These are phyloP conservation scores for Aureobasidium sp. DNA, from an alignment of 2,329 filamentous ascomycete genomes.

Conservation along the genomic window DNA sequence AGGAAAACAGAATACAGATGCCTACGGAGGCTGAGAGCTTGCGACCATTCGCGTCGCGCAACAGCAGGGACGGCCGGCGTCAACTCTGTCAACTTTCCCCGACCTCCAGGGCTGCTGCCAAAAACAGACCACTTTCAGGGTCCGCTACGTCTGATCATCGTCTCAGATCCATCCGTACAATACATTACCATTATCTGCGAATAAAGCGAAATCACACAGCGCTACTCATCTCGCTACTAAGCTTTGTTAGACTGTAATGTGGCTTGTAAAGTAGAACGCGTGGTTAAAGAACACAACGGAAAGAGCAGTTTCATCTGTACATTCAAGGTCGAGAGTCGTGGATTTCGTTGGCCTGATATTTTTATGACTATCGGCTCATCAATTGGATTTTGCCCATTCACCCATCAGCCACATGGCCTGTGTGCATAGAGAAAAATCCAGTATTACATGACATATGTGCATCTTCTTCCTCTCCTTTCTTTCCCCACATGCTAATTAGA, in stretches of 20 bases:
- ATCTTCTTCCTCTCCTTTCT: background rate
- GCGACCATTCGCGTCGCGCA: conserved; percentile 11
- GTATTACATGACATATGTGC: conserved; percentile 12
- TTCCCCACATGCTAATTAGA: background rate
- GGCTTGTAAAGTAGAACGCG: too few species aligned
- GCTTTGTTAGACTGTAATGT: background rate
- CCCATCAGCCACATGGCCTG: background rate
- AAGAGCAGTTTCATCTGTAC: background rate
- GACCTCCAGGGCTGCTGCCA: background rate
- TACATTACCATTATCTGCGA: background rate
- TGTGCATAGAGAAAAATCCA: conserved; percentile 2
- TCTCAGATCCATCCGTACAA: background rate
- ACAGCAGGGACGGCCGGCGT: conserved; percentile 11
- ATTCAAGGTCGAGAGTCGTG: conserved; percentile 8
- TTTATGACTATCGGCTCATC: conserved; percentile 12
- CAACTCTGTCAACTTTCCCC: conserved; percentile 6
- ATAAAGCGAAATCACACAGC: too few species aligned
- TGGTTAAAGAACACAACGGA: background rate
- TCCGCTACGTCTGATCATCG: background rate
- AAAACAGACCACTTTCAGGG: conserved; percentile 9
- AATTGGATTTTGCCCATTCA: background rate
- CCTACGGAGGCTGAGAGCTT: background rate
- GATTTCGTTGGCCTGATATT: conserved; percentile 14
- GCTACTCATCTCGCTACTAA: background rate
- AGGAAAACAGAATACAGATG: background rate